Conservation (phyloP, 2,329 filamentous ascomycete genomes). For the Leptographium radiaticola region DNA sequence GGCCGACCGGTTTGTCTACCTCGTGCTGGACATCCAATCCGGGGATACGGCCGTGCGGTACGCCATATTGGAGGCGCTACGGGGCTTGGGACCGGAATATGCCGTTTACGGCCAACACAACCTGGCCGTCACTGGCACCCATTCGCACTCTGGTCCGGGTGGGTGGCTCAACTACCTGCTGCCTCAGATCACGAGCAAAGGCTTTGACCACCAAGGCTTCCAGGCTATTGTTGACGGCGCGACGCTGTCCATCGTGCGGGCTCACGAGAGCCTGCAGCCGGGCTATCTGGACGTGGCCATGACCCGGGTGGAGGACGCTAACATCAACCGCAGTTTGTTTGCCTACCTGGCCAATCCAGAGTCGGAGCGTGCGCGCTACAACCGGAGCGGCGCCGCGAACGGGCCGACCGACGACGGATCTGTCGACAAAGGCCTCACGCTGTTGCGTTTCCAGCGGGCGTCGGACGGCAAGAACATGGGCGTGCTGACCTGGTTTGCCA, state of each 20-base stretch:
- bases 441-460: conserved; percentile 60
- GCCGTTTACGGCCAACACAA: conserved; percentile 64
- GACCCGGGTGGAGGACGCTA: conserved; percentile 52
- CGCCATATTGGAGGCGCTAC: conserved; percentile 64
- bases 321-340: conserved; percentile 73
- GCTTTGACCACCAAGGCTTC: conserved; percentile 77
- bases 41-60: conserved; percentile 80
- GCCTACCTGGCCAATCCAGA: conserved; percentile 74
- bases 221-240: conserved; percentile 77
- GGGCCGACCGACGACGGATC: conserved; percentile 32
- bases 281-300: conserved; percentile 56
- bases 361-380: conserved; percentile 56
- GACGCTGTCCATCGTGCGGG: conserved; percentile 63
- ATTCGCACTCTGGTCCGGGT: conserved; percentile 79
- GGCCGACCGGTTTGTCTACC: conserved; percentile 65
- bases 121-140: conserved; percentile 79
- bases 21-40: conserved; percentile 74
- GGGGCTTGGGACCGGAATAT: conserved; percentile 56
- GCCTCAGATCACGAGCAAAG: conserved; percentile 75
- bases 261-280: conserved; percentile 43
- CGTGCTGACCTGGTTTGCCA: conserved; percentile 81
- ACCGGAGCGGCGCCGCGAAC: conserved; percentile 21
- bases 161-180: conserved; percentile 89
- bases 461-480: conserved; percentile 63
- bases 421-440: conserved; percentile 63